Conservation (phyloP, 2,329 filamentous ascomycete species). For the Thelonectria olida region DNA sequence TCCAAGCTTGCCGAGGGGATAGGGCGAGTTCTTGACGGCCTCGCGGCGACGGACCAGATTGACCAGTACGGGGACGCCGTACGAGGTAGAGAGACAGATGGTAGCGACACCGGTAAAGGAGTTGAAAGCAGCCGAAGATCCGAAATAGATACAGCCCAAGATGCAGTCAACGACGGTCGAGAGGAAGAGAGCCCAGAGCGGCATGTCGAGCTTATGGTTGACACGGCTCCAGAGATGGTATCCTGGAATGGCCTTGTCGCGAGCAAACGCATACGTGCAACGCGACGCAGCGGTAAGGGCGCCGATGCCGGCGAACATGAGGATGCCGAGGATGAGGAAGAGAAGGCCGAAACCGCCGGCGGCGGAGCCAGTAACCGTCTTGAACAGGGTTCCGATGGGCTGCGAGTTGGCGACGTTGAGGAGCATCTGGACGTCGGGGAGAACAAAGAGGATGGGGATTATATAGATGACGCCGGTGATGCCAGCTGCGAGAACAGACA, state of each 20-base stretch:
- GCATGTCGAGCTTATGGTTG: conserved; percentile 72
- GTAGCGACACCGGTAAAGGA: conserved; percentile 83
- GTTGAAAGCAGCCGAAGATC: conserved; percentile 79
- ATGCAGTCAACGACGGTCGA: conserved; percentile 75
- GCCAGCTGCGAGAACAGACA: conserved; percentile 71
- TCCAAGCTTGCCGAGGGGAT: conserved; percentile 75
- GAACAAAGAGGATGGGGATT: conserved; percentile 78
- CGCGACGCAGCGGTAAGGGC: conserved; percentile 78
- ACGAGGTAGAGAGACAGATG: conserved; percentile 79
- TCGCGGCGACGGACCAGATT: conserved; percentile 73
- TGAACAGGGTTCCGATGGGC: conserved; percentile 80
- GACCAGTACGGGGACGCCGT: conserved; percentile 79
- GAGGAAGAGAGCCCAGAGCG: conserved; percentile 73
- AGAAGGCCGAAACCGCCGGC: conserved; percentile 79
- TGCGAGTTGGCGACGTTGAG: conserved; percentile 75
- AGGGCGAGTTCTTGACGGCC: conserved; percentile 71
- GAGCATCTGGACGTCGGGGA: conserved; percentile 72
- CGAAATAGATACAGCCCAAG: conserved; percentile 82
- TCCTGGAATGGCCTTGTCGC: conserved; percentile 78
- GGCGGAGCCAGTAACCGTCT: conserved; percentile 76
- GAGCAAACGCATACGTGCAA: conserved; percentile 80
- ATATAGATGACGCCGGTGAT: conserved; percentile 71
- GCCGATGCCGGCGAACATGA: conserved; percentile 80
- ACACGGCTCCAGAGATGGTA: conserved; percentile 73
- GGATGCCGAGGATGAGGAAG: conserved; percentile 79